Evolutionary conservation across 371 early-diverging fungal genomes (phyloP).

Genomic region (Blakeslea trispora): DNA sequence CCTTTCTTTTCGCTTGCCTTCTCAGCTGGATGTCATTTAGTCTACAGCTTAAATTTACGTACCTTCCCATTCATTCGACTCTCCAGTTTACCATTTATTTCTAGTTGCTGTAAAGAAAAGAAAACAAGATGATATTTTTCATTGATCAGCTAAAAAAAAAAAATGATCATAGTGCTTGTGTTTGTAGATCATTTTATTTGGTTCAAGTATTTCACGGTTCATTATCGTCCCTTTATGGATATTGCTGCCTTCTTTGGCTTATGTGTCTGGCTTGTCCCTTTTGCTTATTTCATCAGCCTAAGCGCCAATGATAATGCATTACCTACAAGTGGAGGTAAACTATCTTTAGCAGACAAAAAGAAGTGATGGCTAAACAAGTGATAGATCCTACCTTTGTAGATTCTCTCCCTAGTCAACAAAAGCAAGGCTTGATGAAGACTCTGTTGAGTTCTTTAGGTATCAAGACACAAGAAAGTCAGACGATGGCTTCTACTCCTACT

Average conservation of each 20-base stretch:
- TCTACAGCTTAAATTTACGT: slow-evolving; percentile 70
- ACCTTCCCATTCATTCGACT: slow-evolving; percentile 76
- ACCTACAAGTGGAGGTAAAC: slow-evolving; percentile 64
- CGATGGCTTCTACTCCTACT: slow-evolving; percentile 5
- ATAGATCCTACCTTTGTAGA: slow-evolving; percentile 23
- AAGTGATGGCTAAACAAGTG: background rate
- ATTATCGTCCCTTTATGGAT: slow-evolving; percentile 70
- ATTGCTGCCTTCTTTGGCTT: slow-evolving; percentile 87
- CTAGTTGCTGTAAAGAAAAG: slow-evolving; percentile 71
- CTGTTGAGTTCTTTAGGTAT: slow-evolving; percentile 18
- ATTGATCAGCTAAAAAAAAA: too few species aligned
- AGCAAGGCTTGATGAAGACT: slow-evolving; percentile 26
- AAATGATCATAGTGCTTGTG: slow-evolving; percentile 74
- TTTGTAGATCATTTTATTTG: slow-evolving; percentile 83
- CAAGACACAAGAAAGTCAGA: slow-evolving; percentile 15
- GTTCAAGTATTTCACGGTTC: slow-evolving; percentile 79
- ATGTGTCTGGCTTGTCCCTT: slow-evolving; percentile 87
- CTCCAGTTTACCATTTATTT: slow-evolving; percentile 62
- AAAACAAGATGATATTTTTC: too few species aligned
- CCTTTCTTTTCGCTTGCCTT: slow-evolving; percentile 66
- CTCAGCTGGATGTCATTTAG: slow-evolving; percentile 68
- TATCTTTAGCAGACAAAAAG: background rate
- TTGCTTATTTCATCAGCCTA: slow-evolving; percentile 83
- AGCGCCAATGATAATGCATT: slow-evolving; percentile 85
- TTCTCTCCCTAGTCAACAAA: slow-evolving; percentile 18